These are phyloP conservation scores for Backusella parvicylindrica DNA, from an alignment of 192 early-diverging fungal species.

Conservation along the genomic window DNA sequence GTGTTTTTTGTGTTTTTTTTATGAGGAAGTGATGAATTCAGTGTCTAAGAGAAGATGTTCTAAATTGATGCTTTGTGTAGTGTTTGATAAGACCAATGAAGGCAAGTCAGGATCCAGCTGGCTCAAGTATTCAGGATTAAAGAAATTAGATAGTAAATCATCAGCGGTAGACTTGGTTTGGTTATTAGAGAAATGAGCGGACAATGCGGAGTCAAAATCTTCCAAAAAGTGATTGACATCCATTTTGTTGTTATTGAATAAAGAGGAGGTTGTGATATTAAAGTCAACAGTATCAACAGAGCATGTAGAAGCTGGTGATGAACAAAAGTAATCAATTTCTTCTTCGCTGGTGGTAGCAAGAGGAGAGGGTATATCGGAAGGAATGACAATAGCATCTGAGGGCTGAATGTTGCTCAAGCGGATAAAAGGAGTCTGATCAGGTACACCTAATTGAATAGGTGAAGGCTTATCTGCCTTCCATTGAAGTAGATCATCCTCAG, in stretches of 20 bases:
- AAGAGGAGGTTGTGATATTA: background rate
- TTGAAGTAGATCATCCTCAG: background rate
- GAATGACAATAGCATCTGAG: constrained; percentile 5
- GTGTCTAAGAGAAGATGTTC: background rate
- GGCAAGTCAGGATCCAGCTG: background rate
- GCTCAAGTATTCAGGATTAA: background rate
- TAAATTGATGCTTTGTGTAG: background rate
- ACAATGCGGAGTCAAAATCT: background rate
- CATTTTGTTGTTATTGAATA: background rate
- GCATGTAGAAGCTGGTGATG: constrained; percentile 13
- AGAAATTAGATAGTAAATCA: background rate
- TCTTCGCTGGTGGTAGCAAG: background rate
- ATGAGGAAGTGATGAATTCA: background rate
- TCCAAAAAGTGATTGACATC: background rate
- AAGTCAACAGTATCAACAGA: constrained; percentile 3
- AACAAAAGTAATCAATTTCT: constrained; percentile 14
- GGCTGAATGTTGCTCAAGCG: background rate
- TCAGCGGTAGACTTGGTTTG: background rate
- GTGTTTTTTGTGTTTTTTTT: background rate
- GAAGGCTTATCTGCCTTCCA: background rate
- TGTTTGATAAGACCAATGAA: background rate
- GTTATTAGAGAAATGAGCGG: background rate
- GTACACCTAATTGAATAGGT: constrained; percentile 6
- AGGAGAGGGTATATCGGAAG: constrained; percentile 4
- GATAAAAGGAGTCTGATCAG: constrained; percentile 2